Percentiles rank a stretch among this genome's conserved stretches.
phyloP scores from a whole-genome alignment of 148 eudicot species.

The Rhododendron mucronatum region DNA sequence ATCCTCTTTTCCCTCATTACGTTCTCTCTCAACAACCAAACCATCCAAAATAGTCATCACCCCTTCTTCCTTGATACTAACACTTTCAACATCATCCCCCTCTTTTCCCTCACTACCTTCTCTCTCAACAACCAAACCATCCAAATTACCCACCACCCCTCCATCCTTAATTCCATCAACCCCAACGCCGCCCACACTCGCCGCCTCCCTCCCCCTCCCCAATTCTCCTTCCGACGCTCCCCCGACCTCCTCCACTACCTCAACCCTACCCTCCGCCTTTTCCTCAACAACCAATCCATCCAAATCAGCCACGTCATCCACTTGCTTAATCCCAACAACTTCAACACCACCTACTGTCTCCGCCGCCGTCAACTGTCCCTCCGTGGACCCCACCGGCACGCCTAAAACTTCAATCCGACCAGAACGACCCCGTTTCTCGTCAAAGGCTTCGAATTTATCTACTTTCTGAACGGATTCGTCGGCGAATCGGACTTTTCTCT shows the following conservation, averaged over 20 bases:
- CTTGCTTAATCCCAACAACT: neutral
- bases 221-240: neutral
- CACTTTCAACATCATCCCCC: neutral
- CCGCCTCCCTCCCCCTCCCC: neutral
- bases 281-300: neutral
- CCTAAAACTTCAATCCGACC: neutral
- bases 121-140: neutral
- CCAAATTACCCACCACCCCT: neutral
- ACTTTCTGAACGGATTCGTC: slow-evolving; percentile 19
- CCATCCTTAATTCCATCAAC: neutral
- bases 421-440: neutral
- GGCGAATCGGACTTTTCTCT: slow-evolving; percentile 33
- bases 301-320: neutral
- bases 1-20: neutral
- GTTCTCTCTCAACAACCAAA: neutral
- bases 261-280: neutral
- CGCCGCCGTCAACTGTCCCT: neutral
- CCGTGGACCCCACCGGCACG: neutral
- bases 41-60: neutral
- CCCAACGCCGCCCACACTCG: neutral
- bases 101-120: neutral
- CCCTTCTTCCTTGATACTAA: neutral
- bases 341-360: neutral
- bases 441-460: neutral
- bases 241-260: too few relatives aligned